Evolutionary conservation across 192 early-diverging fungal species (phyloP).

Genomic region (Rhizoclosmatium globosum): DNA sequence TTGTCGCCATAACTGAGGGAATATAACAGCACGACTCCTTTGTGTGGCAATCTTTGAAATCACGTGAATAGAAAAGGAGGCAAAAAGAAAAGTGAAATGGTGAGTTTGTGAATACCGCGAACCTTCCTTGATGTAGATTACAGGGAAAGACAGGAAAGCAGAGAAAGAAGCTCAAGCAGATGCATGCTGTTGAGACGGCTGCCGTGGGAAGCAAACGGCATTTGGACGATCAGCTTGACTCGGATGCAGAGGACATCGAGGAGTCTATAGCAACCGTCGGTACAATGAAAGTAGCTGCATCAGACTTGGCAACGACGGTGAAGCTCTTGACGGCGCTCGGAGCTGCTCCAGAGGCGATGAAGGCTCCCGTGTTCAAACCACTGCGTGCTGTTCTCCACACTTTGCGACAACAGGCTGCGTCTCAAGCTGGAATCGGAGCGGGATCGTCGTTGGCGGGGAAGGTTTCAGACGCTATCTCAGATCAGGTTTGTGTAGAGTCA

Average conservation of each 20-base stretch:
- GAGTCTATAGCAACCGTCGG: slow-evolving; percentile 13
- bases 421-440: slow-evolving; percentile 48
- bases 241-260: neutral
- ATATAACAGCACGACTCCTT: too few relatives aligned
- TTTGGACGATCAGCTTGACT: neutral
- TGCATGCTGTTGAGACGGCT: neutral
- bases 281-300: slow-evolving; percentile 40
- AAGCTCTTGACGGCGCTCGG: slow-evolving; percentile 53
- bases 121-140: neutral
- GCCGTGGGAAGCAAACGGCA: neutral
- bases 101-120: neutral
- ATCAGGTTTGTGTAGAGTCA: slow-evolving; percentile 9
- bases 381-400: slow-evolving; percentile 60
- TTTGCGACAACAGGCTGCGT: slow-evolving; percentile 51
- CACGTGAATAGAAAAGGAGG: neutral
- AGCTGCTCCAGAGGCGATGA: slow-evolving; percentile 54
- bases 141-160: slow-evolving; percentile 68
- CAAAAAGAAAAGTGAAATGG: neutral
- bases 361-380: slow-evolving; percentile 59
- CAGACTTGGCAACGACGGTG: slow-evolving; percentile 60
- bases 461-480: slow-evolving; percentile 35
- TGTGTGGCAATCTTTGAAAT: neutral
- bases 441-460: slow-evolving; percentile 30
- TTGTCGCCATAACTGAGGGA: neutral
- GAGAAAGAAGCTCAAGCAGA: slow-evolving; percentile 58